Percentiles rank a stretch among this genome's conserved stretches.
Conservation (phyloP, 169 alveolate species). For the Plasmodium ovale region DNA sequence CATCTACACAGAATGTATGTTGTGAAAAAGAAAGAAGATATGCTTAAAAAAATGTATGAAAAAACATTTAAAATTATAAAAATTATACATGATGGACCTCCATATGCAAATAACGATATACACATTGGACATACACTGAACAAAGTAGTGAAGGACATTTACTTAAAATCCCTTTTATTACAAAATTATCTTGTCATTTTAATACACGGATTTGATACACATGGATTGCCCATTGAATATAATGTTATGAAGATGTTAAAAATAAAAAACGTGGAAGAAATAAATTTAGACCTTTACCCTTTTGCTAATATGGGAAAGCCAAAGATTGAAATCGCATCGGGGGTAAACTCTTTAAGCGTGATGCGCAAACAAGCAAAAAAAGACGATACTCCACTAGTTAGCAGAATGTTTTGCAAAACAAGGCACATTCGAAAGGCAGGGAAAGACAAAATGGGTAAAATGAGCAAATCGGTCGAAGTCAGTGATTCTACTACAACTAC, state of each 20-base stretch:
- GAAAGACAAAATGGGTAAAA: too few species aligned
- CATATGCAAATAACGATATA: slow-evolving; percentile 90
- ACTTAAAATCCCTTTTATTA: slow-evolving; percentile 81
- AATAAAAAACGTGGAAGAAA: slow-evolving; percentile 46
- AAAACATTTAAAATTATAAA: slow-evolving; percentile 12
- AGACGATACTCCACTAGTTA: too few species aligned
- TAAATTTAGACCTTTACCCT: neutral
- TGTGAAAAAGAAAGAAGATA: slow-evolving; percentile 12
- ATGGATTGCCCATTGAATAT: slow-evolving; percentile 92
- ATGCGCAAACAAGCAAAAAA: too few species aligned
- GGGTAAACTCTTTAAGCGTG: too few species aligned
- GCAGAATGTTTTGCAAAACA: too few species aligned
- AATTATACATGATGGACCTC: slow-evolving; percentile 92
- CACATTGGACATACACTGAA: slow-evolving; percentile 92
- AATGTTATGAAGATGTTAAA: slow-evolving; percentile 76
- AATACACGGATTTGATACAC: slow-evolving; percentile 93
- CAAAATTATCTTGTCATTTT: slow-evolving; percentile 83
- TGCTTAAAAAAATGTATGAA: slow-evolving; percentile 9
- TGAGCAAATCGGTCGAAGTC: too few species aligned
- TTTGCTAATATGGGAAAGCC: neutral
- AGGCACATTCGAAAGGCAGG: too few species aligned
- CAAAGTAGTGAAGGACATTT: slow-evolving; percentile 89
- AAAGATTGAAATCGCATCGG: neutral
- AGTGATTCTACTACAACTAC: too few species aligned
- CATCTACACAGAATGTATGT: neutral